Evolutionary conservation across 2,329 filamentous ascomycete species (phyloP), one percentile per base, ranked within the genome.

Genomic region (Zasmidium citrigriseum): DNA sequence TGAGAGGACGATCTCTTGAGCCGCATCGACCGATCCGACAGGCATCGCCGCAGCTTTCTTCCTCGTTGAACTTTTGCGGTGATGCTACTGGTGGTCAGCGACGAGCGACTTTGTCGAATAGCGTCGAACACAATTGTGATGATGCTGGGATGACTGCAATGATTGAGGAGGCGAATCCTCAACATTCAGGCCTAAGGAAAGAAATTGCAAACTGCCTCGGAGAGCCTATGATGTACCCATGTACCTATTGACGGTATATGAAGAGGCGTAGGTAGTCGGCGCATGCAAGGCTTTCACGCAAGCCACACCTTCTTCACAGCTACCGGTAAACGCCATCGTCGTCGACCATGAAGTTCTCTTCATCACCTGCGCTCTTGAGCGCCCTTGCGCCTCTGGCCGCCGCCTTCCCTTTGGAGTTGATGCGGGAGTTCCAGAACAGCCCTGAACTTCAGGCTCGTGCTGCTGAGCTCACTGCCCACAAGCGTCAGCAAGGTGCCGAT

Each of bases 401-500:
- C 4, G 63, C 63, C 9, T 65, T 65, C 54, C 63, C 63, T 41
- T 25, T 50, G 5, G 27, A 51, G 27, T 23, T 65, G 16, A 38
- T 65, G 21, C 41, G 63, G 47, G 49, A 55, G 14, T 29, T 58
- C 11, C 24, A 55, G 29, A 65, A 61, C 23, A 57, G 61, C 38
- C 62, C 62, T 9, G 56, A 59, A 46, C 21, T 63, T 9, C 34
- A 44, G 22, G 58, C 60, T 29, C 60, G 58, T 41, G 53, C 57
- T 23, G 48, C 24, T 18, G 48, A 59, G 10, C 38, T 60, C 21
- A 52, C 51, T 52, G 58, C 56, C 12, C 58, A 41, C 18, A 60
- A 64, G 46, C 61, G 65, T 20, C 67, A 68, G 49, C 55, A 55
- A n/a, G 60, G 61, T 38, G 65, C 67, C 4, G 67, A 62, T 47